A percentile compares a stretch with the other conserved stretches of the same genome.
These are phyloP conservation scores for Globisporangium yorkense DNA, from an alignment of 352 stramenopile species.

Conservation along the genomic window DNA sequence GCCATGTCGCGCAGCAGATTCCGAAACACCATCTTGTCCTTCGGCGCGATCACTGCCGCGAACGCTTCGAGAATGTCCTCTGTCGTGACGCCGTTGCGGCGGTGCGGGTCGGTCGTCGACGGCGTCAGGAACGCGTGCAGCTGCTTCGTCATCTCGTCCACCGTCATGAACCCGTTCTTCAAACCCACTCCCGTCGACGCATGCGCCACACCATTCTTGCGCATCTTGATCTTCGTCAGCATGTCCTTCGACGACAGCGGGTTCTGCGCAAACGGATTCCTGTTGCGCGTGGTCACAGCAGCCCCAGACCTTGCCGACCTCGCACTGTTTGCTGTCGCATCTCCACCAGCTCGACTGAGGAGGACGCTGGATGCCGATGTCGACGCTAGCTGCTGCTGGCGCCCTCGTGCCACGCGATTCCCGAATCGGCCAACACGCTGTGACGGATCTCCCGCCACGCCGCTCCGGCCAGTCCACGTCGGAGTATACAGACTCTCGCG, in stretches of 20 bases:
- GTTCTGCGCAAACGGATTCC: constrained; percentile 24
- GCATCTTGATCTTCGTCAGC: constrained; percentile 57
- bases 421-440: constrained; percentile 37
- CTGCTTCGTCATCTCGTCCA: constrained; percentile 55
- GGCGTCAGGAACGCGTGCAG: constrained; percentile 80
- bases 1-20: constrained; percentile 83
- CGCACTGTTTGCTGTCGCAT: not conserved
- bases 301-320: not conserved
- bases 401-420: constrained; percentile 26
- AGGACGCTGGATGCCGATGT: constrained; percentile 2
- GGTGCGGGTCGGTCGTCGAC: constrained; percentile 13
- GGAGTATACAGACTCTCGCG: constrained; percentile 55
- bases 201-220: constrained; percentile 27
- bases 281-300: not conserved
- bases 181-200: not conserved
- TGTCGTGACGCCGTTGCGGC: constrained; percentile 69
- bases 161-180: constrained; percentile 33
- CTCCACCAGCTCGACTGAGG: not conserved
- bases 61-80: constrained; percentile 89
- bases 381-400: constrained; percentile 9
- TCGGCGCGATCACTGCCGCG: constrained; percentile 67
- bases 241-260: constrained; percentile 57
- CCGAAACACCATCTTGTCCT: constrained; percentile 86
- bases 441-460: constrained; percentile 56
- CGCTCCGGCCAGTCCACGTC: constrained; percentile 73